Base-by-base conservation (phyloP, 768 basidiomycete genomes). In the Suillus weaverae region DNA sequence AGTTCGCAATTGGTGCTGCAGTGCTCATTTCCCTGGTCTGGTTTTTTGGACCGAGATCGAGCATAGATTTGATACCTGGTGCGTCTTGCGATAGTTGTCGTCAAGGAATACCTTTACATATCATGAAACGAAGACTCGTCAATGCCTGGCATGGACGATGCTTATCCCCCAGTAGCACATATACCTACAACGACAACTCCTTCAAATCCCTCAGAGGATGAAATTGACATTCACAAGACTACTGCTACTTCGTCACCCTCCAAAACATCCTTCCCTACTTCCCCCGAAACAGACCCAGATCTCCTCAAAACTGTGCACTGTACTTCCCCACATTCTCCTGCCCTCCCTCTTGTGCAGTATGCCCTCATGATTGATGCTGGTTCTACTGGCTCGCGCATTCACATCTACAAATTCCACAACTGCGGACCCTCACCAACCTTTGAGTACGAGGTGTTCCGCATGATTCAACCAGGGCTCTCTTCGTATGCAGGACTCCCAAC, bases 361-460 rank as follows among this genome's bases (percentile, higher is more conserved):
- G 95, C 94, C 0, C 85, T 99, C 71, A 97, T 98, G 89, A 92
- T 99, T 79, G 97, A 99, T 76, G 97, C 97, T 1, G 97, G 97
- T 30, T 98, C 96, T 20, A 97, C 95, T 0, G 97, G 97, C 22
- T 97, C 96, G 0, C 87, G 97, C 20, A 95, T 99, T 72, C 97
- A 99, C 83, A 85, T 99, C 38, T 99, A 99, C 89, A 99, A 97
- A 74, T 98, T 99, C 86, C 84, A 97, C 84, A 89, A 95, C 81
- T 95, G 95, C 80, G 81, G 82, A 0, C 75, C 89, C 0, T 86
- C 90, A 0, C 88, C 95, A 1, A 73, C 81, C 26, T 92, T 92
- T 77, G 97, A 99, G 74, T 95, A 95, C 80, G 97, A 99, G 73
- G 90, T 91, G 8, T 99, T 98, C 84, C 85, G 85, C 72, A 85